Conservation (phyloP, 176 grass and related monocot species). For the Aegilops longissima region DNA sequence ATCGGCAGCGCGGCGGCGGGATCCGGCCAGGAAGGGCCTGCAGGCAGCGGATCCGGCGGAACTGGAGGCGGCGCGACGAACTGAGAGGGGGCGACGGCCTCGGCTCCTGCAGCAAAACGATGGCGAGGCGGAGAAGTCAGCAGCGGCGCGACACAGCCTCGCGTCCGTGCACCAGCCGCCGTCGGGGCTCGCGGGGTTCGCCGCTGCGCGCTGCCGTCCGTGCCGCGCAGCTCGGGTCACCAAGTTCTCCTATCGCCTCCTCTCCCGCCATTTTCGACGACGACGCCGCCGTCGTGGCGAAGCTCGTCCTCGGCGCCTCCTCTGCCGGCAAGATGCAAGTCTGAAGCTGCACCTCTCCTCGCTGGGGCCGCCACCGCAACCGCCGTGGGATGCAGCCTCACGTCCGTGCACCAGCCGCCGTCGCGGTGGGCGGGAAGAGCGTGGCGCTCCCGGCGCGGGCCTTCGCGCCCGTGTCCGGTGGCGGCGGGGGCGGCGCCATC, state of each 20-base stretch:
- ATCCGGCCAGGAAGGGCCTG: too few relatives aligned
- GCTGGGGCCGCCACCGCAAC: slow-evolving; percentile 38
- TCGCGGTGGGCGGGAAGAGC: slow-evolving; percentile 54
- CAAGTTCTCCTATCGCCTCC: slow-evolving; percentile 83
- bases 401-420: slow-evolving; percentile 61
- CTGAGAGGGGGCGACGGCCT: too few relatives aligned
- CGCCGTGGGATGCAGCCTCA: too few relatives aligned
- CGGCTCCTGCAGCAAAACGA: too few relatives aligned
- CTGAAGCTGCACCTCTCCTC: too few relatives aligned
- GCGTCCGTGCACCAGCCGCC: slow-evolving; percentile 80
- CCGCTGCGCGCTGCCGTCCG: slow-evolving; percentile 56
- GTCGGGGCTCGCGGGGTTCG: slow-evolving; percentile 71
- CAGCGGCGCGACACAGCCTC: too few relatives aligned
- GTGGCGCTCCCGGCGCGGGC: slow-evolving; percentile 47
- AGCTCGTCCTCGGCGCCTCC: slow-evolving; percentile 58
- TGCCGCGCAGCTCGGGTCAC: slow-evolving; percentile 63
- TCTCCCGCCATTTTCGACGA: slow-evolving; percentile 85
- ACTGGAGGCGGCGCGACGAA: too few relatives aligned
- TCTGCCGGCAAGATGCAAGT: neutral
- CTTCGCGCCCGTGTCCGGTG: slow-evolving; percentile 27
- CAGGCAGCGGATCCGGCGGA: too few relatives aligned
- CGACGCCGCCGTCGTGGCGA: slow-evolving; percentile 51
- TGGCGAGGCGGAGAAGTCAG: too few relatives aligned
- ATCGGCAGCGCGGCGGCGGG: too few relatives aligned
- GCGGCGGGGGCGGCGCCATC: slow-evolving; percentile 53